Base-by-base conservation (phyloP, 73 alveolate species). In the Tetrahymena elliotti region DNA sequence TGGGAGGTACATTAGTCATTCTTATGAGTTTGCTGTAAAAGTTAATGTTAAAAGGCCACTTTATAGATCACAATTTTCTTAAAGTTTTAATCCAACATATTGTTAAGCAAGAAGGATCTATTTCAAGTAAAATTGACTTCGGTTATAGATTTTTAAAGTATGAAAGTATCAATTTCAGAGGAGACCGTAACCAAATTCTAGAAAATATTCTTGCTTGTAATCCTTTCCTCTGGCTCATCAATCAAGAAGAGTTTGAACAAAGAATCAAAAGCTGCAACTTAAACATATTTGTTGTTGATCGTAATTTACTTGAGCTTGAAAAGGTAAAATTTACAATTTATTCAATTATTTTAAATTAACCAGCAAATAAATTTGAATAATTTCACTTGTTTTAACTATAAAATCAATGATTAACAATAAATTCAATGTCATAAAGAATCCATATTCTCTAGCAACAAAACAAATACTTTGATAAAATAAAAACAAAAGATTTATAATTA, bases 191-290 rank as follows among this genome's bases (percentile, higher is more conserved):
- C 36, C 95, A 94, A 33, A 88, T 94, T 47, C 35, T 84, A 88
- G 95, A 94, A 84, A 83, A 94, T 31, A 94, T 94, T 18, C 95
- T 84, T 88, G 39, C 93, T 33, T 94, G 93, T 88, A 94, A 94
- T 53, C 96, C 96, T 31, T 94, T 84, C 93, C 53, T 94, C 11
- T 94, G 96, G 96, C 47, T 94, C 31, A 94, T 94, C 16, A 94
- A 84, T 10, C 92, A 94, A 16, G 93, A 52, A 39, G 96, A 94
- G 36, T 94, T 94, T 13, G 96, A 94, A 27, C 83, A 35, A 40
- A 94, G 88, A 88, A 94, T 94, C 1, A 47, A 83, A 47, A 39
- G 84, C 16, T 94, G 95, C 35, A 94, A 94, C 37, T 39, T 94
- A 92, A 47, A 88, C 24, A 39, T 35, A 82, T 94, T 94, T 94